Evolutionary conservation across 2,329 filamentous ascomycete species (phyloP).

Genomic region (Grosmannia huntii): DNA sequence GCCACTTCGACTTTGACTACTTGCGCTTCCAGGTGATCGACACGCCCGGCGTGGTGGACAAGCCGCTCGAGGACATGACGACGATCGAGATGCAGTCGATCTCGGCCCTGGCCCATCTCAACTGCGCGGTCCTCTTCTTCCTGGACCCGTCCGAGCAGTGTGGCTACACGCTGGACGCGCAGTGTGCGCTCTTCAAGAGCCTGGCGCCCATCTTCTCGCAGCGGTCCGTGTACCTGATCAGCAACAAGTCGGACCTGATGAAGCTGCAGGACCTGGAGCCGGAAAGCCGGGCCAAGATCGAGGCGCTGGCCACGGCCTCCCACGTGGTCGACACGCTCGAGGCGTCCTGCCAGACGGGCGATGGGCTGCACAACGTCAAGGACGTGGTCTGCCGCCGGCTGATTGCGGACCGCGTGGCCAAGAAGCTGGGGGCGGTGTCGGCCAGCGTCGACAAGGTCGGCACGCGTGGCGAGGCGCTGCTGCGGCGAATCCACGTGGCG

Average conservation of each 20-base stretch:
- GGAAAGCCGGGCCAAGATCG: constrained; percentile 48
- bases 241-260: constrained; percentile 96
- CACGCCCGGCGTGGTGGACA: constrained; percentile 95
- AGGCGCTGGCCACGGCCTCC: constrained; percentile 24
- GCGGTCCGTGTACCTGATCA: constrained; percentile 90
- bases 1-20: constrained; percentile 96
- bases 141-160: constrained; percentile 97
- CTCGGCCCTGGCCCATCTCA: constrained; percentile 90
- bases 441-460: constrained; percentile 62
- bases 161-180: constrained; percentile 82
- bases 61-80: constrained; percentile 98
- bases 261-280: constrained; percentile 75
- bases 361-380: constrained; percentile 89
- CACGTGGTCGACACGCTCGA: constrained; percentile 88
- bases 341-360: constrained; percentile 86
- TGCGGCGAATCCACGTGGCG: constrained; percentile 94
- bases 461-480: constrained; percentile 75
- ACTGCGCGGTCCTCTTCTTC: constrained; percentile 92
- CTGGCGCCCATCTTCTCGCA: constrained; percentile 96
- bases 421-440: constrained; percentile 91
- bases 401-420: constrained; percentile 81
- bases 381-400: constrained; percentile 89
- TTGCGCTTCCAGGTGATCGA: constrained; percentile 75
- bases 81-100: constrained; percentile 99
- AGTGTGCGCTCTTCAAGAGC: constrained; percentile 90